These are phyloP conservation scores for Capsicum baccatum DNA, from an alignment of 257 asterid species.

Conservation along the genomic window DNA sequence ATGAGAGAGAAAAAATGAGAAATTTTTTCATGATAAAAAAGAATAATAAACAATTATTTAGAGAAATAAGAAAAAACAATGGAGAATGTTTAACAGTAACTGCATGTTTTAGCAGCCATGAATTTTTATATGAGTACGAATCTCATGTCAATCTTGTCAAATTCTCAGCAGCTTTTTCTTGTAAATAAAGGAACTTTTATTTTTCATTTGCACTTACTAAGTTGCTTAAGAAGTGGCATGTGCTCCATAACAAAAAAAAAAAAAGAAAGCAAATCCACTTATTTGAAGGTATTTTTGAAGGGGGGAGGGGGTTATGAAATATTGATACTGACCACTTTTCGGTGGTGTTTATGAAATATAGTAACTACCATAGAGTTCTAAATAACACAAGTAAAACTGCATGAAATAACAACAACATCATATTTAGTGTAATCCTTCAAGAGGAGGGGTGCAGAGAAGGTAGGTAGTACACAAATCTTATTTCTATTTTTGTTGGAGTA, in stretches of 20 bases:
- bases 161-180: conserved; percentile 23
- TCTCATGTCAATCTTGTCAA: conserved; percentile 39
- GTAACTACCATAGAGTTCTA: too few relatives aligned
- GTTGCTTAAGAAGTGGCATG: conserved; percentile 43
- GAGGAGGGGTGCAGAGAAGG: too few relatives aligned
- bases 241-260: conserved; percentile 43
- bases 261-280: conserved; percentile 56
- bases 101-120: conserved; percentile 40
- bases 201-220: background rate
- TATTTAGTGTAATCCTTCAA: too few relatives aligned
- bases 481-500: background rate
- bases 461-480: too few relatives aligned
- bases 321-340: too few relatives aligned
- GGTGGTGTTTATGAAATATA: too few relatives aligned
- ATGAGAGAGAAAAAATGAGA: background rate
- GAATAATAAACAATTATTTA: background rate
- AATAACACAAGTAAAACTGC: too few relatives aligned
- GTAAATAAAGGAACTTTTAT: conserved; percentile 24
- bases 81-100: conserved; percentile 33
- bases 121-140: conserved; percentile 31
- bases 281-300: background rate
- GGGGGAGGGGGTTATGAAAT: background rate
- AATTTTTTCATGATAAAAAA: background rate
- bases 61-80: background rate
- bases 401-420: too few relatives aligned